These are phyloP conservation scores for Yarrowia galli DNA, from an alignment of 1,139 yeast species.

Conservation along the genomic window DNA sequence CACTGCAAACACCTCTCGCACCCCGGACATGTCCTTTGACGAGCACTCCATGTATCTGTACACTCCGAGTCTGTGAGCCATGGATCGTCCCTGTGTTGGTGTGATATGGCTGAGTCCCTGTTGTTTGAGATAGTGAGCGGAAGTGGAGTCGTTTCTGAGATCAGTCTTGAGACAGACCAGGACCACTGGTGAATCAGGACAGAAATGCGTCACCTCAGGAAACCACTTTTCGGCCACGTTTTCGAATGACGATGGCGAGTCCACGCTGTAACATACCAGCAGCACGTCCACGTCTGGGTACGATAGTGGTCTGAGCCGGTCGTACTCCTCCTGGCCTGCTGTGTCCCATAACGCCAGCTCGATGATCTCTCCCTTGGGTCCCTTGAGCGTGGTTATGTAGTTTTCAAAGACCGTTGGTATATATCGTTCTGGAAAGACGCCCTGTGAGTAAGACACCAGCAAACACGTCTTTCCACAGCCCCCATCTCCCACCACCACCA, in stretches of 20 bases:
- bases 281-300: slow-evolving; percentile 83
- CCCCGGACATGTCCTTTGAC: slow-evolving; percentile 72
- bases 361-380: slow-evolving; percentile 63
- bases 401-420: slow-evolving; percentile 94
- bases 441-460: slow-evolving; percentile 80
- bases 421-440: slow-evolving; percentile 73
- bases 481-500: slow-evolving; percentile 88
- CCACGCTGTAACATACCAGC: slow-evolving; percentile 77
- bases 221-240: slow-evolving; percentile 85
- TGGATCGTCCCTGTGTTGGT: slow-evolving; percentile 54
- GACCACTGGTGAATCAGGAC: slow-evolving; percentile 78
- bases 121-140: slow-evolving; percentile 44
- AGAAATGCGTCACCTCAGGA: slow-evolving; percentile 84
- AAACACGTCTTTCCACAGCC: slow-evolving; percentile 88
- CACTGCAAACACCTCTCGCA: slow-evolving; percentile 68
- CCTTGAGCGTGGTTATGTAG: slow-evolving; percentile 69
- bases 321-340: slow-evolving; percentile 94
- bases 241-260: slow-evolving; percentile 66
- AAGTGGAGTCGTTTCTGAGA: slow-evolving; percentile 54
- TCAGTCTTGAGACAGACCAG: slow-evolving; percentile 85
- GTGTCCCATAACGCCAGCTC: slow-evolving; percentile 91
- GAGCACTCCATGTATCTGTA: slow-evolving; percentile 81
- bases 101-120: slow-evolving; percentile 56
- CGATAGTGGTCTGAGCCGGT: slow-evolving; percentile 78
- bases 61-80: slow-evolving; percentile 75